phyloP scores from a whole-genome alignment of 2,329 filamentous ascomycete species.

The Macrophomina pseudophaseolina region DNA sequence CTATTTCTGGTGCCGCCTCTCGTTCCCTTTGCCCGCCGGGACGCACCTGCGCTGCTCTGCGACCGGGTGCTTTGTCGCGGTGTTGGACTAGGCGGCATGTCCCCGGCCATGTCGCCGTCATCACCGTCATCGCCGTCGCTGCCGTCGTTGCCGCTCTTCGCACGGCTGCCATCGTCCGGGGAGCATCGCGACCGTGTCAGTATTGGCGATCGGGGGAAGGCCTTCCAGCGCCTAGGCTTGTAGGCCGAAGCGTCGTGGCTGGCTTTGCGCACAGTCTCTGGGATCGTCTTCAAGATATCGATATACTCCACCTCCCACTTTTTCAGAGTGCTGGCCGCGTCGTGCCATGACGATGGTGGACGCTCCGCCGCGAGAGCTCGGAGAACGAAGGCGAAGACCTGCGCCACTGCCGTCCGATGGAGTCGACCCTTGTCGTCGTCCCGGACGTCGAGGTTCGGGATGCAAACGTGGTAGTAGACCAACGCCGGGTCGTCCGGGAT shows the following conservation, averaged over 20 bases:
- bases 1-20: too few species aligned
- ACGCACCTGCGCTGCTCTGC: too few species aligned
- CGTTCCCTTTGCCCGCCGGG: too few species aligned
- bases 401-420: slow-evolving; percentile 40
- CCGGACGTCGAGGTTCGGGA: slow-evolving; percentile 39
- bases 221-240: neutral
- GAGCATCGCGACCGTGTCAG: neutral
- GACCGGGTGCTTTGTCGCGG: too few species aligned
- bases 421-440: slow-evolving; percentile 33
- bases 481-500: slow-evolving; percentile 37
- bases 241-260: slow-evolving; percentile 30
- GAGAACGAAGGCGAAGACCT: slow-evolving; percentile 40
- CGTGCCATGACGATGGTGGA: slow-evolving; percentile 1
- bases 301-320: slow-evolving; percentile 35
- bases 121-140: neutral
- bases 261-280: neutral
- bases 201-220: neutral
- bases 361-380: slow-evolving; percentile 33
- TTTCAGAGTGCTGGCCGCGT: slow-evolving; percentile 24
- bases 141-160: neutral
- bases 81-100: neutral
- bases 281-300: slow-evolving; percentile 35
- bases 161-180: neutral
- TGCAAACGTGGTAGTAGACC: slow-evolving; percentile 41
- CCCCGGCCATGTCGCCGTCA: neutral